phyloP scores from a whole-genome alignment of 805 yeast genomes.

The Ogataea pilisensis region DNA sequence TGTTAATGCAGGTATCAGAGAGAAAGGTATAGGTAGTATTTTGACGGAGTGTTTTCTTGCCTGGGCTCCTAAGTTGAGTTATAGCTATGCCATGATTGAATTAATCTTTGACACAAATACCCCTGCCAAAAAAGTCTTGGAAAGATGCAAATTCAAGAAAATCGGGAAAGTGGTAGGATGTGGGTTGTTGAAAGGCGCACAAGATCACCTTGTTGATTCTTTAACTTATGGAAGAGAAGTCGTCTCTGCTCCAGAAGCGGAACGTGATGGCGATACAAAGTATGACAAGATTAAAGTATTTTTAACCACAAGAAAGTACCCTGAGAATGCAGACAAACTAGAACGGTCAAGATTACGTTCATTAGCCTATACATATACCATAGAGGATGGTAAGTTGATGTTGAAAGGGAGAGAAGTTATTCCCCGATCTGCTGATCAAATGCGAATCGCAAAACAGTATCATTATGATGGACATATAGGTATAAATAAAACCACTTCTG shows the following conservation, averaged over 20 bases:
- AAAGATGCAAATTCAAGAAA: constrained; percentile 67
- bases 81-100: constrained; percentile 78
- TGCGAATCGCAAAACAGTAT: constrained; percentile 64
- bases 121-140: constrained; percentile 77
- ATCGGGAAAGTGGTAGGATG: constrained; percentile 84
- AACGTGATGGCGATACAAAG: constrained; percentile 47
- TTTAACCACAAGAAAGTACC: constrained; percentile 80
- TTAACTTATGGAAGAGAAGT: constrained; percentile 80
- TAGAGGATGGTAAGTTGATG: constrained; percentile 68
- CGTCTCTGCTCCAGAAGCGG: constrained; percentile 35
- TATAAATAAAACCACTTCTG: constrained; percentile 79
- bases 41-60: constrained; percentile 77
- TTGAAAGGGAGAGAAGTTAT: constrained; percentile 82
- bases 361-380: constrained; percentile 69
- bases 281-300: constrained; percentile 72
- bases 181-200: constrained; percentile 81
- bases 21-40: constrained; percentile 86
- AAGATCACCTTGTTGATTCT: constrained; percentile 75
- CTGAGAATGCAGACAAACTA: constrained; percentile 72
- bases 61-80: constrained; percentile 91
- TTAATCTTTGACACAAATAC: constrained; percentile 85
- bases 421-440: constrained; percentile 67
- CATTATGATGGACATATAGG: constrained; percentile 77
- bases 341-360: constrained; percentile 87
- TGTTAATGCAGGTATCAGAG: constrained; percentile 90